These are phyloP conservation scores for Leccinum ponderosum DNA, from an alignment of 1,284 basidiomycete species.

Conservation along the genomic window DNA sequence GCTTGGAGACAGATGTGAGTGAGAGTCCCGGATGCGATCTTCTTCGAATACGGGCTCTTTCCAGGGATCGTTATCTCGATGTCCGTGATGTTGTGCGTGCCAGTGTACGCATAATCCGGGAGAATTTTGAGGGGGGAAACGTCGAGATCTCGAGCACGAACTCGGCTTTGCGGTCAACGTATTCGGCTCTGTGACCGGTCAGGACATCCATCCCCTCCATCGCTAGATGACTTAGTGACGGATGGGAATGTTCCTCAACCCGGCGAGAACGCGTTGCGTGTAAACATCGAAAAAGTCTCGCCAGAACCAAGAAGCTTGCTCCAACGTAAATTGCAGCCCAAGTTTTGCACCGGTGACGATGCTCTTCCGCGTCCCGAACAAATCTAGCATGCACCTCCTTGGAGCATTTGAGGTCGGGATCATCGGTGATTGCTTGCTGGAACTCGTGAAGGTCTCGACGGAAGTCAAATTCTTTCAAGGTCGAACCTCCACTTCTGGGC, in stretches of 20 bases:
- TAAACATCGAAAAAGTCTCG: constrained; percentile 70
- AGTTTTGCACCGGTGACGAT: constrained; percentile 35
- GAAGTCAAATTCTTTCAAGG: constrained; percentile 37
- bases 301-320: constrained; percentile 70
- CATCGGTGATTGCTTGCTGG: constrained; percentile 43
- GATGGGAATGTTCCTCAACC: constrained; percentile 59
- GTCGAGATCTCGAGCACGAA: constrained; percentile 71
- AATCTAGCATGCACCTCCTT: constrained; percentile 49
- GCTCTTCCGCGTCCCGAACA: constrained; percentile 46
- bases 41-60: constrained; percentile 35
- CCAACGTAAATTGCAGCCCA: constrained; percentile 50
- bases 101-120: constrained; percentile 60
- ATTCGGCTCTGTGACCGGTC: constrained; percentile 54
- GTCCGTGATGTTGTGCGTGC: constrained; percentile 68
- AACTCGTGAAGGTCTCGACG: constrained; percentile 46
- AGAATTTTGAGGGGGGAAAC: constrained; percentile 61
- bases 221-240: constrained; percentile 48
- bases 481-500: constrained; percentile 53
- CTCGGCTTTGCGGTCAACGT: constrained; percentile 61
- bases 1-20: constrained; percentile 65
- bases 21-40: constrained; percentile 55
- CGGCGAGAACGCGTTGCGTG: constrained; percentile 47
- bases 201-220: constrained; percentile 6
- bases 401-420: constrained; percentile 47
- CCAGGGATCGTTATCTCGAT: constrained; percentile 59